A percentile compares a stretch with the other conserved stretches of the same genome.
These are phyloP conservation scores for Parastagonospora nodorum DNA, from an alignment of 2,329 filamentous ascomycete genomes.

Conservation along the genomic window DNA sequence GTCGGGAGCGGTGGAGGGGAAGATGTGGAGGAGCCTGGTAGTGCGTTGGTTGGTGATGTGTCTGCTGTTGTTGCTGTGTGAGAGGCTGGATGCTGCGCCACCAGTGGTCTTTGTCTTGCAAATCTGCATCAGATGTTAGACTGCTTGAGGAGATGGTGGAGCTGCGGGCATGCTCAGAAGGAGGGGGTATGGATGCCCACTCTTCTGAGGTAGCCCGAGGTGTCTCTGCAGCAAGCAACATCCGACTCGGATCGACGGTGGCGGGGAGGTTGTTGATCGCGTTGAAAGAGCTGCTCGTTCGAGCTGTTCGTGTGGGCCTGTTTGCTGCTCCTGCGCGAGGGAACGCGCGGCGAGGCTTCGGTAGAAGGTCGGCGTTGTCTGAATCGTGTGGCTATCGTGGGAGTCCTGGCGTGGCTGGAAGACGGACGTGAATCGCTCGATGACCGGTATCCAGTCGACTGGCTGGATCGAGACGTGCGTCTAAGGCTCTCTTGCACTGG, in stretches of 20 bases:
- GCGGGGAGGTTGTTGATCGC: conserved; percentile 8
- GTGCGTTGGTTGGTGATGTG: neutral
- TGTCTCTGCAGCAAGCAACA: neutral
- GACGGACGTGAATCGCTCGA: conserved; percentile 17
- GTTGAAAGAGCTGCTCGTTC: conserved; percentile 18
- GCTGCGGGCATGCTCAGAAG: conserved; percentile 5
- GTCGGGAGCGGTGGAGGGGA: neutral
- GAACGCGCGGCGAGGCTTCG: conserved; percentile 15
- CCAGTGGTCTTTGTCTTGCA: conserved; percentile 23
- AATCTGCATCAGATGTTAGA: conserved; percentile 28
- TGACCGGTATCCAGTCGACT: conserved; percentile 6
- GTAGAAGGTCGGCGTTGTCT: conserved; percentile 11
- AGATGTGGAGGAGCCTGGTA: neutral
- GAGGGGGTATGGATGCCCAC: conserved; percentile 20
- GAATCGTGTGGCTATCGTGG: conserved; percentile 5
- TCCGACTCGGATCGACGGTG: conserved; percentile 15
- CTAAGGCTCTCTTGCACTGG: conserved; percentile 7
- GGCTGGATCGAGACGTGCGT: conserved; percentile 9
- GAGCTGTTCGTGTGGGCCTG: conserved; percentile 16
- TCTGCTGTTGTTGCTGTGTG: neutral
- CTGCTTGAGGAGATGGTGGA: conserved; percentile 21
- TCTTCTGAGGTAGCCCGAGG: conserved; percentile 9
- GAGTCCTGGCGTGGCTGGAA: conserved; percentile 16
- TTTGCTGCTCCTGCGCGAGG: conserved; percentile 21
- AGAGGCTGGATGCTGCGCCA: conserved; percentile 27